Conservation (phyloP, 2,329 filamentous ascomycete genomes). For the Colletotrichum sp. region DNA sequence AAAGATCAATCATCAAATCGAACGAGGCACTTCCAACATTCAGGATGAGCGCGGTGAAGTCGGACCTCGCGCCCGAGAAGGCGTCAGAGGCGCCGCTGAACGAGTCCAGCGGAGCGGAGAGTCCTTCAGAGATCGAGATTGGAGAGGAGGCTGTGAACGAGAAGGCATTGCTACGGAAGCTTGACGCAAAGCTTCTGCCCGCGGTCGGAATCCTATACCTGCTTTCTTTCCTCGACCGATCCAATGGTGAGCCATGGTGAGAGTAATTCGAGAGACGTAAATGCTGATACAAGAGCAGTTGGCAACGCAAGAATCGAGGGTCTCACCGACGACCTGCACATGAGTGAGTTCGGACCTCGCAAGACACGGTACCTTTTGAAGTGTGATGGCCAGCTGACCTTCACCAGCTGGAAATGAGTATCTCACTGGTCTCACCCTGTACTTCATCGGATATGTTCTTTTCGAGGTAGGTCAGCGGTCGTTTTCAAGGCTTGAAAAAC, state of each 20-base stretch:
- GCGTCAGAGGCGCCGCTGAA: background rate
- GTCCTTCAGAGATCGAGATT: background rate
- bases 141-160: constrained; percentile 50
- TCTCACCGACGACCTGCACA: constrained; percentile 54
- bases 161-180: constrained; percentile 60
- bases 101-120: background rate
- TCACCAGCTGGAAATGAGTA: constrained; percentile 63
- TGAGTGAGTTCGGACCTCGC: constrained; percentile 47
- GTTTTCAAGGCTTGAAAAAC: accelerated
- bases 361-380: constrained; percentile 27
- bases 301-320: constrained; percentile 64
- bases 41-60: background rate
- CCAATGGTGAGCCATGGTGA: constrained; percentile 53
- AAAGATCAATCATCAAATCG: background rate
- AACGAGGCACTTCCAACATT: background rate
- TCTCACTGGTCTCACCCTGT: constrained; percentile 68
- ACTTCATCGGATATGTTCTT: constrained; percentile 66
- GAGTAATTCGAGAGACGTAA: constrained; percentile 27
- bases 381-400: constrained; percentile 23
- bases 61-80: constrained; percentile 7
- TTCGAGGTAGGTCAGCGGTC: constrained; percentile 48
- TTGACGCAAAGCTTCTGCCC: constrained; percentile 57
- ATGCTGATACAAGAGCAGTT: constrained; percentile 41
- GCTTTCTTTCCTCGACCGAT: constrained; percentile 61
- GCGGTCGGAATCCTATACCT: constrained; percentile 61